These are phyloP conservation scores for Spironucleus salmonicida DNA, from an alignment of 208 protist species.

Conservation along the genomic window DNA sequence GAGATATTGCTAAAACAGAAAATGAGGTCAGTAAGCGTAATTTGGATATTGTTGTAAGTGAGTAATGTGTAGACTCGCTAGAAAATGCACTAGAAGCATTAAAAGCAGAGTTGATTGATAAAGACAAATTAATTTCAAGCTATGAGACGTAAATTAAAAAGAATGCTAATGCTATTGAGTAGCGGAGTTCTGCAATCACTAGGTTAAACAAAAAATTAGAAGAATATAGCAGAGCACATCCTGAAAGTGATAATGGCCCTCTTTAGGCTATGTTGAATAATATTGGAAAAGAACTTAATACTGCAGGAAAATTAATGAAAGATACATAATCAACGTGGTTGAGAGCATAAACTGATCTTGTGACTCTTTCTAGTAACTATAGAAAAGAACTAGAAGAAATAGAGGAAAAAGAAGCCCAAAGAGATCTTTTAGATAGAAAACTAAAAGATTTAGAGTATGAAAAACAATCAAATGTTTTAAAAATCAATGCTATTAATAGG, in stretches of 20 bases:
- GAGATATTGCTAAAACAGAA: neutral
- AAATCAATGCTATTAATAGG: slow-evolving; percentile 14
- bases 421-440: slow-evolving; percentile 2
- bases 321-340: neutral
- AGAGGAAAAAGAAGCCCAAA: neutral
- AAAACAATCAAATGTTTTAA: neutral
- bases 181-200: slow-evolving; percentile 20
- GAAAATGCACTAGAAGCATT: slow-evolving; percentile 8
- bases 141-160: slow-evolving; percentile 25
- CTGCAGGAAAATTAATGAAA: slow-evolving; percentile 1
- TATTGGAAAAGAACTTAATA: neutral
- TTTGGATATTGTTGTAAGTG: neutral
- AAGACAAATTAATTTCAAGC: slow-evolving; percentile 7
- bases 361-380: neutral
- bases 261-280: slow-evolving; percentile 11
- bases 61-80: neutral
- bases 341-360: slow-evolving; percentile 2
- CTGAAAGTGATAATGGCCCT: slow-evolving; percentile 17
- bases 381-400: neutral
- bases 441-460: slow-evolving; percentile 3
- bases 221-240: neutral
- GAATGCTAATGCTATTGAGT: slow-evolving; percentile 22
- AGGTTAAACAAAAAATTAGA: slow-evolving; percentile 17
- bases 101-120: neutral
- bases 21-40: neutral